Base-by-base conservation (phyloP, 805 yeast genomes). In the Candida koratica region DNA sequence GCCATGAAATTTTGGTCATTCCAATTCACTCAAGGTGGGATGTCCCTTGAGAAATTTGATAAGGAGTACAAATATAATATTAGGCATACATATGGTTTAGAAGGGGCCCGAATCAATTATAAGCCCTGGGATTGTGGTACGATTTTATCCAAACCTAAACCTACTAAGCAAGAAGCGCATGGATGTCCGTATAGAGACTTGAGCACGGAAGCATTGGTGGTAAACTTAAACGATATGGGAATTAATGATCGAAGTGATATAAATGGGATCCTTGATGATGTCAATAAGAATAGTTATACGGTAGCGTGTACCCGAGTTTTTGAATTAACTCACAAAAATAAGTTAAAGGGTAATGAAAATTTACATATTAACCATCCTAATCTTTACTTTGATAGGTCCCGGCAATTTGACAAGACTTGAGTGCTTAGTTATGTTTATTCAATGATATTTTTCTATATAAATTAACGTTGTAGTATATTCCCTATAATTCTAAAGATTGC, bases 161-260 rank as follows among this genome's bases (percentile, higher is more conserved):
- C 95, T 0, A 62, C 69, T 30, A 68, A 72, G 32, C 72, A 70
- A 27, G 95, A 89, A 47, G 73, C 64, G 41, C 96, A 90, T 54
- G 98, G 98, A 2, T 90, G 97, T 59, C 97, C 97, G 4, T 93
- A 84, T 60, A 67, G 95, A 37, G 90, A 84, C 49, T 64, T 84
- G 50, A 68, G 74, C 9, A 54, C 74, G n/a, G 94, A 85, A 29
- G 71, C 74, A 36, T 65, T 93, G 32, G 67, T 73, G 5, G 46
- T 50, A 3, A 75, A 76, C 42, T 65, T 93, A 45, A 60, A 64
- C 26, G 72, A 67, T 14, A 73, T 85, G 77, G 90, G 89, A 1
- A 61, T 86, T 32, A 66, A 57, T 7, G 85, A 83, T 40, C 72
- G 71, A 52, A 64, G 60, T 16, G 71, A 76, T 27, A 59, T 84